These are phyloP conservation scores for Cordyceps militaris DNA, from an alignment of 2,329 filamentous ascomycete species.

Conservation along the genomic window DNA sequence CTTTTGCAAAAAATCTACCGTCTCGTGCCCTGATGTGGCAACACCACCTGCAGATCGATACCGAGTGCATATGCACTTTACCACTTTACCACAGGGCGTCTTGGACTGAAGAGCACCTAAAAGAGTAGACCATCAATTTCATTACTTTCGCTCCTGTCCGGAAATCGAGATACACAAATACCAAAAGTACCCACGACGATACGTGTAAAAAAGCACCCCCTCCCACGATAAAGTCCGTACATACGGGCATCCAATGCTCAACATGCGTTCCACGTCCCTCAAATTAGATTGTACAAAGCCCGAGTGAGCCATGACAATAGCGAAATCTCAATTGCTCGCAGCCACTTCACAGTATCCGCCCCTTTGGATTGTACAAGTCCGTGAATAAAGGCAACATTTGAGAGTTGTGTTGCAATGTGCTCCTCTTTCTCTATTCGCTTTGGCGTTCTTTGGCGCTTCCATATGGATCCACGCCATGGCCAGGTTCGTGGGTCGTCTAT, in stretches of 20 bases:
- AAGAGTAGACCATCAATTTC: conserved; percentile 5
- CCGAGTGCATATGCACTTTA: too few species aligned
- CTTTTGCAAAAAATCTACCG: too few species aligned
- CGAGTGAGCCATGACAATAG: background rate
- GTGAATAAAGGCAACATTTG: background rate
- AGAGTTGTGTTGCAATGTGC: background rate
- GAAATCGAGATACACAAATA: too few species aligned
- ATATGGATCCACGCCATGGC: background rate
- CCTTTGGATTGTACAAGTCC: background rate
- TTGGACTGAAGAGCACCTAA: background rate
- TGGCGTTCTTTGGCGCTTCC: background rate
- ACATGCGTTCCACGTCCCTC: background rate
- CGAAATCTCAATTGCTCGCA: background rate
- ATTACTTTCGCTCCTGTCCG: too few species aligned
- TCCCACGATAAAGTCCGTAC: too few species aligned
- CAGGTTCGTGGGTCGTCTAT: background rate
- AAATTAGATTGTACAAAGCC: background rate
- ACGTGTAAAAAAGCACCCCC: too few species aligned
- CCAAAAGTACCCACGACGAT: too few species aligned
- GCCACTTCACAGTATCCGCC: background rate
- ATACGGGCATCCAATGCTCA: too few species aligned
- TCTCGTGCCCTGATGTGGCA: too few species aligned
- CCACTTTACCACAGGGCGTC: too few species aligned
- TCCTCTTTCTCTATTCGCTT: background rate
- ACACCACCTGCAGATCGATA: too few species aligned